A percentile compares a stretch with the other conserved stretches of the same genome.
phyloP scores from a whole-genome alignment of 768 basidiomycete species.

The Cantharellus cinnabarinus region DNA sequence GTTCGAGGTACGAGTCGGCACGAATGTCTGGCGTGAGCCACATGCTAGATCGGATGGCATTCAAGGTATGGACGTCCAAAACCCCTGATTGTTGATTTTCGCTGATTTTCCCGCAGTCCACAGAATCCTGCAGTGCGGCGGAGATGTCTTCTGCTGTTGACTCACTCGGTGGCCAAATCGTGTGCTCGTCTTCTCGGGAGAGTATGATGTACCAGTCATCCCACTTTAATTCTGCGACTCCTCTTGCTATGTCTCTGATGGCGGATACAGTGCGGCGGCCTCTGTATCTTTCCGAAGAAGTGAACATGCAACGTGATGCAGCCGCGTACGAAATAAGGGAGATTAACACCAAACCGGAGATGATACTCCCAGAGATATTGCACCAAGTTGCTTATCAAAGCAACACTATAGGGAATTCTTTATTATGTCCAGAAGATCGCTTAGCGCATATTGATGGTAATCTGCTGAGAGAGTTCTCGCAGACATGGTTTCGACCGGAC shows the following conservation, averaged over 20 bases:
- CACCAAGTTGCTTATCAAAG: slow-evolving; percentile 68
- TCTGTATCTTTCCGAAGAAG: slow-evolving; percentile 51
- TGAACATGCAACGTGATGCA: slow-evolving; percentile 67
- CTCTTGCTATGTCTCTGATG: slow-evolving; percentile 68
- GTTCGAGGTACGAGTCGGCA: slow-evolving; percentile 68
- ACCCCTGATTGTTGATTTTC: not conserved
- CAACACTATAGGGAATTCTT: slow-evolving; percentile 69
- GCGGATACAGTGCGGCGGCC: slow-evolving; percentile 79
- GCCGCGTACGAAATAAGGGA: slow-evolving; percentile 83
- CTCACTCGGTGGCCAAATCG: slow-evolving; percentile 74
- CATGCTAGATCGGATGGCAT: slow-evolving; percentile 88
- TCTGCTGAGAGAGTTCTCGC: slow-evolving; percentile 41
- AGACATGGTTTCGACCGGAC: slow-evolving; percentile 80
- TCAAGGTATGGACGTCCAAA: slow-evolving; percentile 43
- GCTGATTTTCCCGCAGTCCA: slow-evolving; percentile 32
- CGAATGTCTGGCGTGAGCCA: slow-evolving; percentile 66
- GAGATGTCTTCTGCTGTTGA: slow-evolving; percentile 70
- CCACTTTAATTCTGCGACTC: slow-evolving; percentile 67
- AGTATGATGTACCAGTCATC: slow-evolving; percentile 97
- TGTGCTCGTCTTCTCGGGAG: slow-evolving; percentile 79
- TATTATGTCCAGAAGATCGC: slow-evolving; percentile 74
- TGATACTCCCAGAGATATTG: slow-evolving; percentile 77
- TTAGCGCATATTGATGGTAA: slow-evolving; percentile 43
- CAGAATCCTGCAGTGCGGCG: slow-evolving; percentile 43
- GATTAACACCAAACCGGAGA: slow-evolving; percentile 72